Evolutionary conservation across 768 basidiomycete species (phyloP), one percentile per base, ranked within the genome.

Genomic region (Goffeauzyma gilvescens): DNA sequence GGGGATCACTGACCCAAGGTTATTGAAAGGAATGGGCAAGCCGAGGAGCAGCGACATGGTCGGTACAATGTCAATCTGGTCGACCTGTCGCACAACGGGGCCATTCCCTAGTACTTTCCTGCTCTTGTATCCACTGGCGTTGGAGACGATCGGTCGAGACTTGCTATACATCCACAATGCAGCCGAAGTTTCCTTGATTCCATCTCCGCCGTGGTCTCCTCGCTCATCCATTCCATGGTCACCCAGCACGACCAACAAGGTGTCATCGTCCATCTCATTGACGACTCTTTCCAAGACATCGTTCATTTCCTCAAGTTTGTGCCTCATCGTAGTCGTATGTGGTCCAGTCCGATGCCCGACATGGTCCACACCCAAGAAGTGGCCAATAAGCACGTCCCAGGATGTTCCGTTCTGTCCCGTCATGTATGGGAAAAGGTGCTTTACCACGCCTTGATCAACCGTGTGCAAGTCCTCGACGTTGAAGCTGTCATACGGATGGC

Each of bases 401-500:
- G 74, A 66, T 14, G 67, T 65, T 0, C 66, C 62, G 23, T 50
- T 49, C 32, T 24, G 9, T 17, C 51, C 38, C 21, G 51, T 27
- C 4, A 96, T 69, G 17, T 87, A 71, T 0, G 85, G 84, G 51
- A 89, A 76, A 4, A 96, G 68, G 54, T 95, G 78, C 9, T 67
- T 55, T 27, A 81, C 78, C 43, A 96, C 87, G 6, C 90, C 90
- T 39, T 79, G 69, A 55, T 98, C 93, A 35, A 96, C 93, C 0
- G 84, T 79, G 55, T 98, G 87, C 3, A 98, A 70, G 59, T 96
- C 93, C 62, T 96, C 93, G 46, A 98, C 93, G 62, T 96, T 87
- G 71, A 98, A 96, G 0, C 87, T 93, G 63, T 93, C 89, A 58
- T 76, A 96, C 0, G 89, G 79, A 56, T 75, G 79, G 22, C 37